Evolutionary conservation across 2,329 filamentous ascomycete species (phyloP).

Genomic region (Neoarthrinium moseri): DNA sequence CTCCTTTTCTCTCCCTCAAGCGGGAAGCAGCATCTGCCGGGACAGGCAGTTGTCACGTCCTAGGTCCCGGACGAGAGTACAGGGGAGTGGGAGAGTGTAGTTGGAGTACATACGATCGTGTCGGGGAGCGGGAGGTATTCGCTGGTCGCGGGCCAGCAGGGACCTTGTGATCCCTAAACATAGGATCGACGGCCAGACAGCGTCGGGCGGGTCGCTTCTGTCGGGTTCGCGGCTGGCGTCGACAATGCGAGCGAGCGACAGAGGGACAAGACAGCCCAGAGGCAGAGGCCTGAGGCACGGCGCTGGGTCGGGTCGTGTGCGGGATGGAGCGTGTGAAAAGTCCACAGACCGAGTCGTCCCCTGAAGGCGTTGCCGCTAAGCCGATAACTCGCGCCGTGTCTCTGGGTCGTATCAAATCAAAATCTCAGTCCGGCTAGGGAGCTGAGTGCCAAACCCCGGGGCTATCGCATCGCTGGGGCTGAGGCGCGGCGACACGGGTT

Average conservation of each 20-base stretch:
- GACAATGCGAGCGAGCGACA: slow-evolving; percentile 3
- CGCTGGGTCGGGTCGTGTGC: background rate
- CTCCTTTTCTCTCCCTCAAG: no score
- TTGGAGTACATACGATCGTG: slow-evolving; percentile 48
- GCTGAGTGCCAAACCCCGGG: slow-evolving; percentile 51
- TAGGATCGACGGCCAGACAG: slow-evolving; percentile 30
- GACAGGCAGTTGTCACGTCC: background rate
- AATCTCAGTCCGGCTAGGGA: slow-evolving; percentile 61
- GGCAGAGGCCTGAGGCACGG: background rate
- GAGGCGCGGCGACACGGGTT: slow-evolving; percentile 10
- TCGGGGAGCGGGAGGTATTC: slow-evolving; percentile 47
- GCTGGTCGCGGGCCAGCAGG: slow-evolving; percentile 60
- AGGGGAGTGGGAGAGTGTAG: slow-evolving; percentile 10
- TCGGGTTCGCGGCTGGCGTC: background rate
- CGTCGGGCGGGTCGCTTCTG: slow-evolving; percentile 1
- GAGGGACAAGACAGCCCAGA: background rate
- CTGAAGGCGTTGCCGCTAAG: background rate
- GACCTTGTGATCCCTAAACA: slow-evolving; percentile 55
- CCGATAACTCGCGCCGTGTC: no score
- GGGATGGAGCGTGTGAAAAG: background rate
- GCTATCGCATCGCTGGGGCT: slow-evolving; percentile 58
- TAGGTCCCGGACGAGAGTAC: background rate
- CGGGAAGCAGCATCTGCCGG: no score
- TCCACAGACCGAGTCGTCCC: no score
- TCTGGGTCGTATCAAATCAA: no score